A percentile compares a stretch with the other conserved stretches of the same genome.
Conservation (phyloP, 306 rosid species). For the Gastrolobium villosum region DNA sequence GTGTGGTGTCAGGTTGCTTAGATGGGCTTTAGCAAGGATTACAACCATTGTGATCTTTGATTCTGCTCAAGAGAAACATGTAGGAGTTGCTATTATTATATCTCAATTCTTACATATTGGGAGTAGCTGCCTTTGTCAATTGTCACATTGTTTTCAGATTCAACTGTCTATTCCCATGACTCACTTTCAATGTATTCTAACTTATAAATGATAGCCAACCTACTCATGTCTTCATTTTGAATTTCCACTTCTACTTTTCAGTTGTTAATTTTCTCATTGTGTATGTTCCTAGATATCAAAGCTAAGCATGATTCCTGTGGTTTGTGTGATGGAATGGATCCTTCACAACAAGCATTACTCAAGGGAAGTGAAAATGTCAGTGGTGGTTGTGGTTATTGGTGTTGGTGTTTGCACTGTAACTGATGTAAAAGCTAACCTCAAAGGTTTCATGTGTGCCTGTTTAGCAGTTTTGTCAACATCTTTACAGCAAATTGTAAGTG, state of each 20-base stretch:
- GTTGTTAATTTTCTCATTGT: constrained; percentile 35
- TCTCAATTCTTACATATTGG: not conserved
- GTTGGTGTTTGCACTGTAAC: constrained; percentile 95
- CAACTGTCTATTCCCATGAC: constrained; percentile 4
- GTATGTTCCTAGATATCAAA: constrained; percentile 74
- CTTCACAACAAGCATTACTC: constrained; percentile 82
- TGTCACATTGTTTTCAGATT: not conserved
- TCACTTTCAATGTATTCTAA: constrained; percentile 27
- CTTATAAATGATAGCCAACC: not conserved
- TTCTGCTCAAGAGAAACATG: not conserved
- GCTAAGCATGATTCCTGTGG: constrained; percentile 98
- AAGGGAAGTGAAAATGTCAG: constrained; percentile 81
- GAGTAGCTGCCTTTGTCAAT: not conserved
- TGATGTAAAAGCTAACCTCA: constrained; percentile 89
- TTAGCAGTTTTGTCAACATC: constrained; percentile 85
- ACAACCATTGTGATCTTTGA: not conserved
- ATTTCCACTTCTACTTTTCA: constrained; percentile 2
- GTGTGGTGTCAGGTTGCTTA: constrained; percentile 25
- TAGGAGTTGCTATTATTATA: not conserved
- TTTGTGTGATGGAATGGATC: constrained; percentile 96
- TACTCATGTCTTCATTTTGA: constrained; percentile 19
- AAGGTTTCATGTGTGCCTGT: constrained; percentile 81
- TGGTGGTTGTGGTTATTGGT: constrained; percentile 86
- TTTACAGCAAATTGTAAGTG: constrained; percentile 95
- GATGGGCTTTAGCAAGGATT: constrained; percentile 5